Base-by-base conservation (phyloP, 2,329 filamentous ascomycete genomes). In the Pseudophaeomoniella oleicola region DNA sequence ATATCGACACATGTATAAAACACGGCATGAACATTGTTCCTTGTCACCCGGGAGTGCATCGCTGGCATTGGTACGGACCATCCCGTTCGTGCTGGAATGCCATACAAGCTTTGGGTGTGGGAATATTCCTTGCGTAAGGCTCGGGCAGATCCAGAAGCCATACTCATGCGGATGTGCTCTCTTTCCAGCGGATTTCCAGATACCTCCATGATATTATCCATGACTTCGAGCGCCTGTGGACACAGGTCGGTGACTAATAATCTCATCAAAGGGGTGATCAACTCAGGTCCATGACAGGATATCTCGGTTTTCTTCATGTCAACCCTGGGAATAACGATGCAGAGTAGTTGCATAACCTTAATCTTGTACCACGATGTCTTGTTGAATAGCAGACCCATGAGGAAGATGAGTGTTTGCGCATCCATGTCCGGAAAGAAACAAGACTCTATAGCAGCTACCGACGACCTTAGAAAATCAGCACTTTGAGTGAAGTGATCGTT, bases 61-160 rank as follows among this genome's bases (percentile, higher is more conserved):
- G 88, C 88, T 12, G 90, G 90, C 54, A 92, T 75, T 0, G 90
- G 88, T 32, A 98, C 85, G 0, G 90, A 90, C 90, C 90, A 98
- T 2, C 90, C 90, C 12, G 84, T 90, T 15, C 86, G 79, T 53
- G 96, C 88, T 0, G 90, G 90, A 40, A 98, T 96, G 17, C 92
- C 92, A 54, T 96, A 98, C 19, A 98, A 62, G 50, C 86, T 94
- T 54, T 94, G 82, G 0, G 85, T 94, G 15, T 83, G 78, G 52
- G 94, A 88, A 48, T 94, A 96, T 58, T 96, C 87, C 54, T 94
- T 96, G 34, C 84, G 78, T 35, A 90, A 81, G 0, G 81, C 76
- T 47, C 82, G 81, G 0, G 86, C 90, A 2, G 86, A 85, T 1
- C 82, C 78, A 10, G 83, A 80, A 4, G 86, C 87, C 85, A 98